A percentile compares a stretch with the other conserved stretches of the same genome.
phyloP scores from a whole-genome alignment of 805 yeast species.

The Vanderwaltozyma polyspora region DNA sequence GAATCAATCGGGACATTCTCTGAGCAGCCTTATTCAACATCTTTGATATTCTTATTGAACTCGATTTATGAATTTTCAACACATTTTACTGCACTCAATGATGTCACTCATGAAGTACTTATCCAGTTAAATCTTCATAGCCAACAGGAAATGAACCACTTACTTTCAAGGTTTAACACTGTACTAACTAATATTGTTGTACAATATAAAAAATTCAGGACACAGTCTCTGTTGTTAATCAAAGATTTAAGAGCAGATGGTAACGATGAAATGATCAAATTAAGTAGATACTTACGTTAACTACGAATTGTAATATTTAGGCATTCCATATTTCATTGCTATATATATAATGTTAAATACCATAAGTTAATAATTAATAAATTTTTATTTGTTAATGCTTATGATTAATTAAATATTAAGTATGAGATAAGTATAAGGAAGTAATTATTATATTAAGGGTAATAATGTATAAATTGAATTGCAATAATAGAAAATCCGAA shows the following conservation, averaged over 20 bases:
- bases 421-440: too few species aligned
- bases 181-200: constrained; percentile 33
- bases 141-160: constrained; percentile 16
- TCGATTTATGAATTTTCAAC: constrained; percentile 31
- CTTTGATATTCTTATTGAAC: constrained; percentile 30
- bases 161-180: constrained; percentile 25
- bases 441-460: too few species aligned
- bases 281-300: constrained; percentile 32
- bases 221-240: constrained; percentile 32
- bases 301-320: too few species aligned
- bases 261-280: constrained; percentile 35
- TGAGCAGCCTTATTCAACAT: constrained; percentile 32
- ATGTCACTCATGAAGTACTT: constrained; percentile 26
- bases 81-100: constrained; percentile 30
- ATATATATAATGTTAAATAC: not conserved
- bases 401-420: too few species aligned
- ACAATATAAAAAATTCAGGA: constrained; percentile 36
- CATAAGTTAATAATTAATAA: not conserved
- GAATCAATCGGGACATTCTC: constrained; percentile 29
- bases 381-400: too few species aligned
- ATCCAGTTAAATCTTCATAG: constrained; percentile 22
- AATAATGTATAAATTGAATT: too few species aligned
- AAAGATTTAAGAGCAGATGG: constrained; percentile 45
- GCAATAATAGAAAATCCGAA: too few species aligned
- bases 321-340: not conserved